Evolutionary conservation across 73 alveolate genomes (phyloP).

Genomic region (Blepharisma stoltei): DNA sequence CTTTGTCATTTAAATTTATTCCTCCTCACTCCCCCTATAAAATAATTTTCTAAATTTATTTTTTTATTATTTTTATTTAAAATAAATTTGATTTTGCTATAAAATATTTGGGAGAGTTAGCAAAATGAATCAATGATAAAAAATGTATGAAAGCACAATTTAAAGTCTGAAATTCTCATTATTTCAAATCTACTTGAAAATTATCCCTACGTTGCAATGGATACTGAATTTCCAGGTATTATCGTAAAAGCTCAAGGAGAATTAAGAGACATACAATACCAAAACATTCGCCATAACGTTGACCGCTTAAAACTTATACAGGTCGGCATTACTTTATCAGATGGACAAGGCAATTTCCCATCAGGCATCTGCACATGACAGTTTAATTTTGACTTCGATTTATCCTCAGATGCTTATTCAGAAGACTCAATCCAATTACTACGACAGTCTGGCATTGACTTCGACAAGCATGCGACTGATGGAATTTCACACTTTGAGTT

Average conservation of each 20-base stretch:
- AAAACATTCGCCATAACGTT: slow-evolving; percentile 67
- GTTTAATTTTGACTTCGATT: slow-evolving; percentile 24
- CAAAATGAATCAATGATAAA: slow-evolving; percentile 25
- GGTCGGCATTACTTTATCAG: slow-evolving; percentile 76
- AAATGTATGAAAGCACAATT: slow-evolving; percentile 54
- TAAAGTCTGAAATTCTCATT: slow-evolving; percentile 35
- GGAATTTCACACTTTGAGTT: slow-evolving; percentile 69
- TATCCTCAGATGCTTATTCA: slow-evolving; percentile 47
- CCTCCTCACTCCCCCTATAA: too few relatives aligned
- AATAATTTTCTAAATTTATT: too few relatives aligned
- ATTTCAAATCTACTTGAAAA: slow-evolving; percentile 45
- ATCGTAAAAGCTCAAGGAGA: slow-evolving; percentile 39
- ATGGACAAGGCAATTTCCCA: slow-evolving; percentile 73
- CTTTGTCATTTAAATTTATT: not conserved
- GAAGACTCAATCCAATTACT: slow-evolving; percentile 61
- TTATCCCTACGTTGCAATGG: slow-evolving; percentile 59
- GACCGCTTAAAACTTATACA: slow-evolving; percentile 75
- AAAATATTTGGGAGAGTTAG: too few relatives aligned
- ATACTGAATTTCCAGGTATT: slow-evolving; percentile 70
- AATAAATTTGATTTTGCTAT: too few relatives aligned
- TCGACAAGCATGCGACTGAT: slow-evolving; percentile 62
- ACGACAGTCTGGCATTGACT: slow-evolving; percentile 71
- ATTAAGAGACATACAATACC: slow-evolving; percentile 40
- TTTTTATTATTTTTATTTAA: too few relatives aligned
- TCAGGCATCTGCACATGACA: slow-evolving; percentile 77